phyloP scores from a whole-genome alignment of 2,329 filamentous ascomycete genomes.

The Beauveria rudraprayagi region DNA sequence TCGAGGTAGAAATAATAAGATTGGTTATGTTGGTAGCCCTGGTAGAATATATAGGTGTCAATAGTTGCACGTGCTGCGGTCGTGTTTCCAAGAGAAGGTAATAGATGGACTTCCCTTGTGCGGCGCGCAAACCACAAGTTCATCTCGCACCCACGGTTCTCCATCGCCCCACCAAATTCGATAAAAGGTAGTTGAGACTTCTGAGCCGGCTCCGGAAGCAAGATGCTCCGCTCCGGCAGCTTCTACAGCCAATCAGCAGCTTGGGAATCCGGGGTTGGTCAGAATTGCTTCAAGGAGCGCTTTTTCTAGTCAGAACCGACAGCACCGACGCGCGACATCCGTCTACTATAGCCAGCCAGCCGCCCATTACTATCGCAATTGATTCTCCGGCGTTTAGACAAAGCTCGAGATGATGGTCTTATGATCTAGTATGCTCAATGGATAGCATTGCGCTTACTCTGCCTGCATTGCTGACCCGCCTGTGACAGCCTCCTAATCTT shows the following conservation, averaged over 20 bases:
- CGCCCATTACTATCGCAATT: neutral
- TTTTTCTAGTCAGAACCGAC: neutral
- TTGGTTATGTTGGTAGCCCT: neutral
- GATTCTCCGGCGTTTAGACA: neutral
- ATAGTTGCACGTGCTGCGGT: neutral
- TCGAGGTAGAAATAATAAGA: neutral
- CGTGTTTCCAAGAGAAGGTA: neutral
- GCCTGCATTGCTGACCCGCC: conserved; percentile 3
- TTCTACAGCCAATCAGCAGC: neutral
- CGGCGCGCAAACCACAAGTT: conserved; percentile 1
- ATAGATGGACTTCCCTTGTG: neutral
- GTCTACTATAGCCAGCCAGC: neutral
- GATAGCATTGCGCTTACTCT: neutral
- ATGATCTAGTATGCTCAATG: conserved; percentile 15
- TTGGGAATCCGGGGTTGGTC: conserved; percentile 3
- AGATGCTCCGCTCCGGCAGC: neutral
- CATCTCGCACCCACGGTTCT: neutral
- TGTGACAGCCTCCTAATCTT: neutral
- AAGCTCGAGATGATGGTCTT: conserved; percentile 15
- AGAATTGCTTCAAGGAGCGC: neutral
- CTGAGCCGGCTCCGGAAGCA: neutral
- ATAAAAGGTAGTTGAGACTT: neutral
- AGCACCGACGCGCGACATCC: neutral
- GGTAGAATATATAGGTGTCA: neutral
- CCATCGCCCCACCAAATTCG: conserved; percentile 5